Evolutionary conservation across 1,284 basidiomycete genomes (phyloP), one percentile per base, ranked within the genome.

Genomic region (Ganoderma resinaceum): DNA sequence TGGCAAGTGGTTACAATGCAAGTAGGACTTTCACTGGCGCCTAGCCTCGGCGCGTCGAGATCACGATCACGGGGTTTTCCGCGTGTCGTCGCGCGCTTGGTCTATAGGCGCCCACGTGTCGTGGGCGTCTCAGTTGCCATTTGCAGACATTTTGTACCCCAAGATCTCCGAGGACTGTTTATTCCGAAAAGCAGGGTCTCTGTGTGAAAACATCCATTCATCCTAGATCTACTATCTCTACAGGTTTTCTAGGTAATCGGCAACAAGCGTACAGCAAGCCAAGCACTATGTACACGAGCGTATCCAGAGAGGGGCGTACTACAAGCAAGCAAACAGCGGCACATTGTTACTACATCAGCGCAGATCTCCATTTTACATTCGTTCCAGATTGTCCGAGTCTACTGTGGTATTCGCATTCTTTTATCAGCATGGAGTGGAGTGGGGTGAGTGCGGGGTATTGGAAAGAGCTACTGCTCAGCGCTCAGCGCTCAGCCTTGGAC

Each of bases 401-500:
- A 55, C 52, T 14, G 2, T 55, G 52, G 52, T 55, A 55, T 55
- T 29, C 29, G 26, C 18, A 18, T 55, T 55, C 52, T 31, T 29
- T 55, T 18, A 33, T 55, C 29, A 31, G 16, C 14, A 31, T 31
- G 29, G 16, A 49, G 14, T 12, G 9, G 52, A 53, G 52, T 31
- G 52, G 52, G 52, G 52, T n/a, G 16, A 12, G n/a, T 43, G 42
- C 2, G 43, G 43, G 43, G 43, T 46, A 46, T 46, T 7, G 16
- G 11, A 1, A 7, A 18, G 9, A 11, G 33, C 3, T 8, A 37
- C 33, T 29, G 63, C 66, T 71, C 70, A 77, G 66, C 35, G 63
- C 66, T 71, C 70, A 77, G 66, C 76, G 65, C 66, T 72, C 70
- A 78, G 67, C 76, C 78, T 70, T 78, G 78, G 40, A 78, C 78